These are phyloP conservation scores for Aspergillus sparsus DNA, from an alignment of 495 filamentous ascomycete genomes.

Conservation along the genomic window DNA sequence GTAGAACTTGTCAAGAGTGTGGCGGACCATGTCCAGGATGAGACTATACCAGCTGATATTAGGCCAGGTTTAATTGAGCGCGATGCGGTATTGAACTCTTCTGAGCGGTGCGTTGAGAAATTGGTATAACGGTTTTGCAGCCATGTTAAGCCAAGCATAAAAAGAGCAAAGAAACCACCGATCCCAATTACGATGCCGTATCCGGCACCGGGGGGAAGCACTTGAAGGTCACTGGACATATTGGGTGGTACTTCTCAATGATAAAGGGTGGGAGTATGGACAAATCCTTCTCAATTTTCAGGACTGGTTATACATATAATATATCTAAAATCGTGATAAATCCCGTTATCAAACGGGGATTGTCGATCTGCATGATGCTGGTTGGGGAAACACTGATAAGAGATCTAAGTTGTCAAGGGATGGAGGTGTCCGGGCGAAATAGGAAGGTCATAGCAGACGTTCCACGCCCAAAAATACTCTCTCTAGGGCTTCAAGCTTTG, in stretches of 20 bases:
- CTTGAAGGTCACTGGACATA: constrained; percentile 28
- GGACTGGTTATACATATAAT: not conserved
- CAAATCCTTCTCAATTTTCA: not conserved
- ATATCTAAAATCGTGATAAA: too few relatives aligned
- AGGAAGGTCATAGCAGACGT: not conserved
- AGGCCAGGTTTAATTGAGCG: constrained; percentile 51
- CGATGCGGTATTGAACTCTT: constrained; percentile 54
- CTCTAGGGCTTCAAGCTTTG: not conserved
- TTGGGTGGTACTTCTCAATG: not conserved
- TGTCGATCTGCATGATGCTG: not conserved
- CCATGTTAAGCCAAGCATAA: constrained; percentile 47
- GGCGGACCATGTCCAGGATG: constrained; percentile 49
- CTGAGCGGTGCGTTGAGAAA: constrained; percentile 45
- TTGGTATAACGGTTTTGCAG: constrained; percentile 50
- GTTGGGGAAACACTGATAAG: constrained; percentile 5
- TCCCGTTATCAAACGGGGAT: not conserved
- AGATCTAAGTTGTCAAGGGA: not conserved
- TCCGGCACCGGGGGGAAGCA: constrained; percentile 37
- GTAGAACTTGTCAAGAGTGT: constrained; percentile 48
- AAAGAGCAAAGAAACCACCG: constrained; percentile 44
- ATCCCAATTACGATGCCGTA: constrained; percentile 55
- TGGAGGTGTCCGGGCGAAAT: not conserved
- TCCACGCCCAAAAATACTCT: not conserved
- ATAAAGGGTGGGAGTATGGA: not conserved
- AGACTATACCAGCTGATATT: constrained; percentile 51